Percentiles rank a stretch among this genome's conserved stretches.
Conservation (phyloP, 352 stramenopile species). For the Globisporangium takayamanum region DNA sequence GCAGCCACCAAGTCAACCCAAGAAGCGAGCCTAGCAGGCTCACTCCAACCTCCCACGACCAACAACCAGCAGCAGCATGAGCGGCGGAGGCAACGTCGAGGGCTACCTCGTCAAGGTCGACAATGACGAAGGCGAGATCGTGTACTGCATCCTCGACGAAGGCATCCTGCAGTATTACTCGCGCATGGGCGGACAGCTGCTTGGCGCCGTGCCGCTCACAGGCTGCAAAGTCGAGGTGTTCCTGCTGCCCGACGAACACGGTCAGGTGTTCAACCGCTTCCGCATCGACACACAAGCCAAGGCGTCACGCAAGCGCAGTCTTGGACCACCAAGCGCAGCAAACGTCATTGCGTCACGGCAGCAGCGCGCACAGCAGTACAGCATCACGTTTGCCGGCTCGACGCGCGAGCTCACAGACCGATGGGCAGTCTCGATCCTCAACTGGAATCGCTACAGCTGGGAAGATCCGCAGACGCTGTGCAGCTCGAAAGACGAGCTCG, state of each 20-base stretch:
- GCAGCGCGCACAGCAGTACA: slow-evolving; percentile 18
- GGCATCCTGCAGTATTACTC: slow-evolving; percentile 78
- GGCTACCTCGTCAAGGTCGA: slow-evolving; percentile 78
- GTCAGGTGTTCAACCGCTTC: slow-evolving; percentile 50
- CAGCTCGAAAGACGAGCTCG: slow-evolving; percentile 63
- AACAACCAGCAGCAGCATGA: slow-evolving; percentile 15
- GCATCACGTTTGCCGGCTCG: slow-evolving; percentile 42
- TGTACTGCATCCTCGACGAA: slow-evolving; percentile 85
- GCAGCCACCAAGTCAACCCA: background rate
- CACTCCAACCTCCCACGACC: background rate
- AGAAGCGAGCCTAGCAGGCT: no score
- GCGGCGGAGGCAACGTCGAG: slow-evolving; percentile 66
- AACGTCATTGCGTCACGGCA: slow-evolving; percentile 16
- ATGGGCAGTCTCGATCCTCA: slow-evolving; percentile 73
- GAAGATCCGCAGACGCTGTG: slow-evolving; percentile 74
- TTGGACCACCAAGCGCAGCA: slow-evolving; percentile 6
- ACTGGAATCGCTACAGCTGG: slow-evolving; percentile 85
- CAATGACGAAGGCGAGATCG: slow-evolving; percentile 40
- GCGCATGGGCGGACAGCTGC: slow-evolving; percentile 51
- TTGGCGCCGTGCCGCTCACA: slow-evolving; percentile 60
- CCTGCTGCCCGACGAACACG: slow-evolving; percentile 44
- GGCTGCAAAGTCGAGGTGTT: slow-evolving; percentile 73
- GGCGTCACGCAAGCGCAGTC: slow-evolving; percentile 22
- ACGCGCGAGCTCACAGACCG: slow-evolving; percentile 51
- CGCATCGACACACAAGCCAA: slow-evolving; percentile 42